Evolutionary conservation across 2,329 filamentous ascomycete genomes (phyloP).

Genomic region (Colletotrichum theobromicola): DNA sequence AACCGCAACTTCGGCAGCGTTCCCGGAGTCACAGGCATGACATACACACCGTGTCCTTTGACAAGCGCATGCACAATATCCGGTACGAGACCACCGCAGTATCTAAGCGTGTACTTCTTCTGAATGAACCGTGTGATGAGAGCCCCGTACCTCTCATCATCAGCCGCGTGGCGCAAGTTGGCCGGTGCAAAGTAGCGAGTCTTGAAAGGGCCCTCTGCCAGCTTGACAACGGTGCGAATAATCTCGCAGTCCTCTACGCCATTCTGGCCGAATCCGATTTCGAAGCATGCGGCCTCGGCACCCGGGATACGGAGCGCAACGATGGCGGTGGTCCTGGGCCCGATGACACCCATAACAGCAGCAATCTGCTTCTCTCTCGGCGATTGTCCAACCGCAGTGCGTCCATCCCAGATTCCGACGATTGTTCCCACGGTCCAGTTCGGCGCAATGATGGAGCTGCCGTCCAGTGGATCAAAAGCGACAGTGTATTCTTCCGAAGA

Average conservation of each 20-base stretch:
- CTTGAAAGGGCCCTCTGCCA: conserved; percentile 43
- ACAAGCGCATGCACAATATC: conserved; percentile 64
- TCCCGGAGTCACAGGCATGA: conserved; percentile 57
- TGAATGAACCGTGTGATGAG: conserved; percentile 55
- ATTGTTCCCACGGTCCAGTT: conserved; percentile 67
- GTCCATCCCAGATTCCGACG: conserved; percentile 62
- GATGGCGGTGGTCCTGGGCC: conserved; percentile 60
- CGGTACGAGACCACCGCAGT: conserved; percentile 65
- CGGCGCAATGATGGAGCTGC: conserved; percentile 63
- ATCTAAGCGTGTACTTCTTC: conserved; percentile 64
- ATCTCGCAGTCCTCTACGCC: conserved; percentile 45
- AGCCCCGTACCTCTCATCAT: conserved; percentile 51
- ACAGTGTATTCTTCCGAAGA: conserved; percentile 56
- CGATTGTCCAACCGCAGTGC: conserved; percentile 44
- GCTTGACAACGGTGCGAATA: conserved; percentile 43
- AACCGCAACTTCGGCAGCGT: conserved; percentile 63
- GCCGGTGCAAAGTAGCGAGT: conserved; percentile 67
- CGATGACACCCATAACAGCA: conserved; percentile 57
- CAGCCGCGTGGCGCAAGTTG: conserved; percentile 62
- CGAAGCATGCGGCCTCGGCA: conserved; percentile 48
- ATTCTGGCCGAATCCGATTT: conserved; percentile 37
- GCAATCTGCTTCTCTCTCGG: conserved; percentile 50
- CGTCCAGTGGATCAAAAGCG: conserved; percentile 69
- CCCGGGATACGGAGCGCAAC: conserved; percentile 57
- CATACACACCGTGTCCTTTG: conserved; percentile 67